A percentile compares a stretch with the other conserved stretches of the same genome.
Evolutionary conservation across 148 eudicot species (phyloP).

Genomic region (Camellia sinensis): DNA sequence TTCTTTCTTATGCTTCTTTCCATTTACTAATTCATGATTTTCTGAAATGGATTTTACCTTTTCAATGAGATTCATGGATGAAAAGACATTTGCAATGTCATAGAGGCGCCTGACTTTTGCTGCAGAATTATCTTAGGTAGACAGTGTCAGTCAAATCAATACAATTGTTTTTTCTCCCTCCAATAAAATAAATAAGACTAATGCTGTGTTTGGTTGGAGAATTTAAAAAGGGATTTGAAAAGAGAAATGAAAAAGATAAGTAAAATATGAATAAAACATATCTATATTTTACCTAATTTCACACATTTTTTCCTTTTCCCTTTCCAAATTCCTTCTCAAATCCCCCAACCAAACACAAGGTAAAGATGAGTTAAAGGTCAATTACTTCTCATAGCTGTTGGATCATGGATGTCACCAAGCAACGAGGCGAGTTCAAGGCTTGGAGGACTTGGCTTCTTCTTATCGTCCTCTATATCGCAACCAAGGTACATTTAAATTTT

Average conservation of each 20-base stretch:
- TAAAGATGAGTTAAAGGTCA: too few relatives aligned
- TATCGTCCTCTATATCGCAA: constrained; percentile 64
- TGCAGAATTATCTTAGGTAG: constrained; percentile 42
- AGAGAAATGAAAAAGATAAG: too few relatives aligned
- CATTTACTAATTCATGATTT: neutral
- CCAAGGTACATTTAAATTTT: constrained; percentile 50
- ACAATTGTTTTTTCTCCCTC: neutral
- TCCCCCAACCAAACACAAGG: too few relatives aligned
- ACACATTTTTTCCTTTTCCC: too few relatives aligned
- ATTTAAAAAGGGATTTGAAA: too few relatives aligned
- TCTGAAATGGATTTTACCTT: constrained; percentile 43
- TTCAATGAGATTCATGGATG: constrained; percentile 78
- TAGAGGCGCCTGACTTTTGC: constrained; percentile 87
- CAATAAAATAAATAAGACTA: neutral
- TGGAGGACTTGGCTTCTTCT: constrained; percentile 50
- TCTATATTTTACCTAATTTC: too few relatives aligned
- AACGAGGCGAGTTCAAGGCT: constrained; percentile 42
- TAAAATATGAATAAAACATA: too few relatives aligned
- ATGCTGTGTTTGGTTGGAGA: too few relatives aligned
- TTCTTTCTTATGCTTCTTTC: neutral
- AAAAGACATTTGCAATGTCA: constrained; percentile 87
- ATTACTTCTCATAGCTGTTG: too few relatives aligned
- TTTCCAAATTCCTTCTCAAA: too few relatives aligned
- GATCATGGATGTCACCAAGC: too few relatives aligned
- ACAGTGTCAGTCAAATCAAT: constrained; percentile 29